Percentiles rank a stretch among this genome's conserved stretches.
These are phyloP conservation scores for Trametes maxima DNA, from an alignment of 768 basidiomycete genomes.

Conservation along the genomic window DNA sequence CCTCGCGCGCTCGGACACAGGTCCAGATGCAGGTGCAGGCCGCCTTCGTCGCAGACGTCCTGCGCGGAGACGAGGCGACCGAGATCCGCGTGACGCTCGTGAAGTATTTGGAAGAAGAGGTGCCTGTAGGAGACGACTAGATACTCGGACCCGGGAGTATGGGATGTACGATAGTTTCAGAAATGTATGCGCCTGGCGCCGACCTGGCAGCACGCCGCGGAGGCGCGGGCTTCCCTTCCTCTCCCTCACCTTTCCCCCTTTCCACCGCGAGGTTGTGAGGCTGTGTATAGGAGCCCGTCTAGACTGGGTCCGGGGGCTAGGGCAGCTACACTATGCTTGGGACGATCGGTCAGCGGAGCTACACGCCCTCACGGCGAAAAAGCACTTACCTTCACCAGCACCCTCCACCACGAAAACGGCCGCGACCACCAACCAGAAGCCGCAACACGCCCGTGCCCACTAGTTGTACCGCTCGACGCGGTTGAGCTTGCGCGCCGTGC, in stretches of 20 bases:
- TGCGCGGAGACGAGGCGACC: conserved; percentile 92
- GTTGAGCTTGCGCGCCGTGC: conserved; percentile 91
- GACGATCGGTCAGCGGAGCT: not conserved
- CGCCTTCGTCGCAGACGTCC: conserved; percentile 84
- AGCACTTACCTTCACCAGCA: not conserved
- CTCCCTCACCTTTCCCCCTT: not conserved
- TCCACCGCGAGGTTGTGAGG: not conserved
- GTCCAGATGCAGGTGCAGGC: conserved; percentile 95
- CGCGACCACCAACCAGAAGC: not conserved
- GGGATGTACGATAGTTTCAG: conserved; percentile 28
- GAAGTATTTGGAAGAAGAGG: conserved; percentile 94
- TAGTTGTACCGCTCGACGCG: conserved; percentile 64
- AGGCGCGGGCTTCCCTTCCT: no score
- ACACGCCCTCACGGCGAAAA: not conserved
- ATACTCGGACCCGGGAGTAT: conserved; percentile 22
- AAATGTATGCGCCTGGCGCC: not conserved
- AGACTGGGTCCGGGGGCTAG: not conserved
- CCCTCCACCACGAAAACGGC: not conserved
- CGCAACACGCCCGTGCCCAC: not conserved
- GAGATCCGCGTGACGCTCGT: conserved; percentile 90
- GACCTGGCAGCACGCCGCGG: not conserved
- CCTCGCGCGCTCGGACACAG: conserved; percentile 42
- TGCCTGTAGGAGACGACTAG: conserved; percentile 90
- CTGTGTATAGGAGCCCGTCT: no score
- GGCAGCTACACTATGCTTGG: not conserved